phyloP scores from a whole-genome alignment of 208 protist genomes.

The Kentomonas sorsogonicus region DNA sequence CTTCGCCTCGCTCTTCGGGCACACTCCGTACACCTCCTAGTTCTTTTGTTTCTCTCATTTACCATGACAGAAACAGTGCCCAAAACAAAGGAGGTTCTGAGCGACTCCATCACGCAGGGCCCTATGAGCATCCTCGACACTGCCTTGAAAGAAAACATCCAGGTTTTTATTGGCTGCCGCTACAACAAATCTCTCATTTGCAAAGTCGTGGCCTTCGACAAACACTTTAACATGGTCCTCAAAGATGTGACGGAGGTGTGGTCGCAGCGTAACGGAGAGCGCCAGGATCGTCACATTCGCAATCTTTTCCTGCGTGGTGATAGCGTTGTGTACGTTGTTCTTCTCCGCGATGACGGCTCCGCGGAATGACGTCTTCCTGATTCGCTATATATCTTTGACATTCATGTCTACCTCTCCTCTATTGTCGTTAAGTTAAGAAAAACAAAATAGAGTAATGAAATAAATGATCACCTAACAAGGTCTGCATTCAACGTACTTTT shows the following conservation, averaged over 20 bases:
- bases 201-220: slow-evolving; percentile 98
- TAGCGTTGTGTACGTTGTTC: slow-evolving; percentile 98
- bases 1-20: no score
- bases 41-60: slow-evolving; percentile 11
- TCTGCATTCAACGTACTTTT: no score
- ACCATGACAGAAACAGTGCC: slow-evolving; percentile 13
- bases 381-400: no score
- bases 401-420: no score
- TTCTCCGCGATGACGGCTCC: slow-evolving; percentile 88
- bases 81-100: slow-evolving; percentile 55
- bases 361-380: no score
- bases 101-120: slow-evolving; percentile 52
- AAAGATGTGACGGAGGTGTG: slow-evolving; percentile 73
- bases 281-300: slow-evolving; percentile 92
- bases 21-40: no score
- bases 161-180: slow-evolving; percentile 98
- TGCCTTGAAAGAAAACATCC: slow-evolving; percentile 70
- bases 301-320: slow-evolving; percentile 99
- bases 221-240: slow-evolving; percentile 99
- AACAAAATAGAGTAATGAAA: no score
- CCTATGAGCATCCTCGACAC: slow-evolving; percentile 78
- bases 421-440: no score
- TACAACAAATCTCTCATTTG: slow-evolving; percentile 99
- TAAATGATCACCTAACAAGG: no score
- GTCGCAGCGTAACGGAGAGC: slow-evolving; percentile 91